These are phyloP conservation scores for Blastocystis sp. DNA, from an alignment of 352 stramenopile genomes.

Conservation along the genomic window DNA sequence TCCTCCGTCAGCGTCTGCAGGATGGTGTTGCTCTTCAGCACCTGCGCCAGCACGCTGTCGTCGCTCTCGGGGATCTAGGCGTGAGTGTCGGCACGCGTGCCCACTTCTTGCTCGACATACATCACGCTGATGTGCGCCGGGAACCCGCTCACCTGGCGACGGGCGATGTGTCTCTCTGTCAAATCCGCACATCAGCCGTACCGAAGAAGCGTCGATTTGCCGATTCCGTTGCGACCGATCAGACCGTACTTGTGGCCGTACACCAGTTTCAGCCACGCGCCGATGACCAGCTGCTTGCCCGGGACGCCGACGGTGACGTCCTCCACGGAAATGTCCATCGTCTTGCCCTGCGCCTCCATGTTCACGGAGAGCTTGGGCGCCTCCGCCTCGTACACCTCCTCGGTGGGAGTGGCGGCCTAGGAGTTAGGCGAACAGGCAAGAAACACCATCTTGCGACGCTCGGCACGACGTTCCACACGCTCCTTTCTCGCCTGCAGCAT, in stretches of 20 bases:
- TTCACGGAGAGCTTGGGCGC: conserved; percentile 66
- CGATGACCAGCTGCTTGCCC: conserved; percentile 48
- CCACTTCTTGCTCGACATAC: conserved; percentile 67
- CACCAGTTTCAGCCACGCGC: conserved; percentile 22
- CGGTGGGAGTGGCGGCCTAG: conserved; percentile 1
- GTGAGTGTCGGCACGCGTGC: too few species aligned
- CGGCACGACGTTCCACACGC: conserved; percentile 39
- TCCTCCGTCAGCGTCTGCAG: conserved; percentile 5
- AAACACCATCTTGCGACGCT: conserved; percentile 25
- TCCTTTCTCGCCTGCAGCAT: conserved; percentile 35
- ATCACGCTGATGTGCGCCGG: conserved; percentile 63
- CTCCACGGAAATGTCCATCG: conserved; percentile 60
- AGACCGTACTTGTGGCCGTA: conserved; percentile 91
- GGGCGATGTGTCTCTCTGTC: conserved; percentile 71
- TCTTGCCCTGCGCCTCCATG: conserved; percentile 52
- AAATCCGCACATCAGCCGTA: conserved; percentile 80
- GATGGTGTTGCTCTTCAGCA: conserved; percentile 56
- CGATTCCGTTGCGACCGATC: conserved; percentile 93
- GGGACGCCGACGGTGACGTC: conserved; percentile 66
- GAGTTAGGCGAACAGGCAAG: not conserved
- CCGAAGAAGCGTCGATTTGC: conserved; percentile 96
- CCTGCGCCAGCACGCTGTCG: conserved; percentile 1
- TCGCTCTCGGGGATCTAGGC: conserved; percentile 47
- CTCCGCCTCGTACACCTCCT: conserved; percentile 63
- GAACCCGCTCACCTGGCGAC: conserved; percentile 33